A percentile compares a stretch with the other conserved stretches of the same genome.
Evolutionary conservation across 306 rosid genomes (phyloP).

Genomic region (Rosa chinensis): DNA sequence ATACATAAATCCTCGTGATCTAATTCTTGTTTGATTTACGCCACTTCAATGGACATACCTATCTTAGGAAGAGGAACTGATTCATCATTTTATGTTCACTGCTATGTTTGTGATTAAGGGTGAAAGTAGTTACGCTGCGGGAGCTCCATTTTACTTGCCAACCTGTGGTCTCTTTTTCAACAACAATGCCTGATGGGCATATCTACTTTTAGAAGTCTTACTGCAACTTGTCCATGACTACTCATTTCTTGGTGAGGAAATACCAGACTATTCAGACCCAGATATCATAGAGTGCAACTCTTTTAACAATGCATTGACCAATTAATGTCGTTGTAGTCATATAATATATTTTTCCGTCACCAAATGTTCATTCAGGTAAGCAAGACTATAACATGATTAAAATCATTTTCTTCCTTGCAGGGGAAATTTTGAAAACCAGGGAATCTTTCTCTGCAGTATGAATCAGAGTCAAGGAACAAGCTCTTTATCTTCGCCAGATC

Average conservation of each 20-base stretch:
- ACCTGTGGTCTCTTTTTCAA: background rate
- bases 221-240: background rate
- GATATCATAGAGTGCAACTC: background rate
- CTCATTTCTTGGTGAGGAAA: background rate
- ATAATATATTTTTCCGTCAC: background rate
- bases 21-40: background rate
- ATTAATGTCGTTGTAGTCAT: background rate
- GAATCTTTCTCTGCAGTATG: slow-evolving; percentile 35
- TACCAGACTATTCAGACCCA: background rate
- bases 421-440: background rate
- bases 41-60: background rate
- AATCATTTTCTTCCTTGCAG: slow-evolving; percentile 26
- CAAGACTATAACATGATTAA: background rate
- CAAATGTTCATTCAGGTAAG: background rate
- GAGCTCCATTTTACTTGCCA: background rate
- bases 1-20: background rate
- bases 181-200: background rate
- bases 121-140: background rate
- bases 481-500: slow-evolving; percentile 23
- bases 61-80: background rate
- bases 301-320: background rate
- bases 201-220: background rate
- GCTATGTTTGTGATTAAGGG: background rate
- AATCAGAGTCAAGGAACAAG: slow-evolving; percentile 41
- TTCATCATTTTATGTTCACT: background rate